Base-by-base conservation (phyloP, 2,329 filamentous ascomycete genomes). In the Apiospora aurea region DNA sequence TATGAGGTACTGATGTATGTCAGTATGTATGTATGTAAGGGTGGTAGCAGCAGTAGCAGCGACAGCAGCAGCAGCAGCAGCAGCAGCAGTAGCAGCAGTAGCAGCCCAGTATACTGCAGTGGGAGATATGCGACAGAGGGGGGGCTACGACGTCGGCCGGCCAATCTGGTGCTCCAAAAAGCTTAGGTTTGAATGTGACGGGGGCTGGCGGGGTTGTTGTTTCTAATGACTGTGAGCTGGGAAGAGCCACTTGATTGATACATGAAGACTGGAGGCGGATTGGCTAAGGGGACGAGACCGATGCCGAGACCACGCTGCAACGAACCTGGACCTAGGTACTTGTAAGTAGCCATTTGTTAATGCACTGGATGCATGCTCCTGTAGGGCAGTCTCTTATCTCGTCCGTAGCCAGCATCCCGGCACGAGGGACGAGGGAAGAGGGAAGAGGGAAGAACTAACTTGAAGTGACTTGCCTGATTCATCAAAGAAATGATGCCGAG, bases 41-140 rank as follows among this genome's bases (percentile, higher is more conserved):
- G 10, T 64, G n/a, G 57, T 14, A 38, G 57, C 21, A 64, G 57
- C 18, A 41, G 24, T 14, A 57, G 51, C 8, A 34, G 26, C 4
- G 18, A 26, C 11, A 53, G 49, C 5, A 53, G 24, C n/a, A n/a
- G 57, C 18, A 41, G 24, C 26, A 57, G 51, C 8, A 34, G 26
- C 4, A 34, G 51, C 11, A 53, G 49, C 5, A 53, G 24, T 5
- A 29, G 49, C n/a, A 24, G 47, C 47, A 51, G 47, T n/a, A 18
- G 57, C 57, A 38, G 34, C 57, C 57, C 57, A 41, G 57, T 64
- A 64, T 61, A 61, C 53, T 21, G 29, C 26, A 61, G 53, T 61
- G 53, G 6, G 29, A 61, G 53, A 38, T 61, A 61, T 64, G 57
- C 57, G 57, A 64, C 57, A 64, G 57, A 64, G 57, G 57, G 53